Percentiles rank a stretch among this genome's conserved stretches.
These are phyloP conservation scores for Rhizopus sp. DNA, from an alignment of 371 early-diverging fungal species.

Conservation along the genomic window DNA sequence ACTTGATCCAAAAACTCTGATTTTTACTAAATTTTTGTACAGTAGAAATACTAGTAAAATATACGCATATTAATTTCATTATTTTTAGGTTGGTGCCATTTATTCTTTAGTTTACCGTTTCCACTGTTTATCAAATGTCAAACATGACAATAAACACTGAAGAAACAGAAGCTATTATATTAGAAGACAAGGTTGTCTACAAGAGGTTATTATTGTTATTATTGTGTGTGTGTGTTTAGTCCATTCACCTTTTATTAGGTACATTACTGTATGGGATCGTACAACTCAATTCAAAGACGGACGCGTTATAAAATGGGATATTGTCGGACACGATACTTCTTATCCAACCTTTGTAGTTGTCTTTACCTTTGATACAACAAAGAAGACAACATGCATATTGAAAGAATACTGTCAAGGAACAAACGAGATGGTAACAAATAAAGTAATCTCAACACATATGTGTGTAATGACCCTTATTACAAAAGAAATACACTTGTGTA, in stretches of 20 bases:
- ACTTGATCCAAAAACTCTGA: no score
- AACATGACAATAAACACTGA: slow-evolving; percentile 39
- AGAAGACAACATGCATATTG: slow-evolving; percentile 61
- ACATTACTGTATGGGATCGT: slow-evolving; percentile 60
- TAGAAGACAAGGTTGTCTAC: slow-evolving; percentile 35
- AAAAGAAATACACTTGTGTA: slow-evolving; percentile 60
- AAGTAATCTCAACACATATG: background rate
- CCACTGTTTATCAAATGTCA: no score
- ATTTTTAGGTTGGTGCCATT: no score
- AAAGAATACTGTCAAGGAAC: slow-evolving; percentile 69
- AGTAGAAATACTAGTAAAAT: no score
- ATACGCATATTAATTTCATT: no score
- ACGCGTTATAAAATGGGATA: slow-evolving; percentile 59
- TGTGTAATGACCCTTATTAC: no score
- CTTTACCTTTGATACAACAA: slow-evolving; percentile 49
- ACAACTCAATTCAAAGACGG: slow-evolving; percentile 58
- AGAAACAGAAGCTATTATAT: slow-evolving; percentile 45
- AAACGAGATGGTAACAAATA: slow-evolving; percentile 52
- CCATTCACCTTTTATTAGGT: slow-evolving; percentile 20
- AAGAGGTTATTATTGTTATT: slow-evolving; percentile 31
- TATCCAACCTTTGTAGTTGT: slow-evolving; percentile 53
- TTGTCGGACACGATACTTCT: slow-evolving; percentile 54
- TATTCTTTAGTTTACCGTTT: no score
- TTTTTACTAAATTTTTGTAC: no score
- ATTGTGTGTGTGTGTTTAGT: background rate